Conservation (phyloP, 2,329 filamentous ascomycete genomes). For the Cadophora malorum region DNA sequence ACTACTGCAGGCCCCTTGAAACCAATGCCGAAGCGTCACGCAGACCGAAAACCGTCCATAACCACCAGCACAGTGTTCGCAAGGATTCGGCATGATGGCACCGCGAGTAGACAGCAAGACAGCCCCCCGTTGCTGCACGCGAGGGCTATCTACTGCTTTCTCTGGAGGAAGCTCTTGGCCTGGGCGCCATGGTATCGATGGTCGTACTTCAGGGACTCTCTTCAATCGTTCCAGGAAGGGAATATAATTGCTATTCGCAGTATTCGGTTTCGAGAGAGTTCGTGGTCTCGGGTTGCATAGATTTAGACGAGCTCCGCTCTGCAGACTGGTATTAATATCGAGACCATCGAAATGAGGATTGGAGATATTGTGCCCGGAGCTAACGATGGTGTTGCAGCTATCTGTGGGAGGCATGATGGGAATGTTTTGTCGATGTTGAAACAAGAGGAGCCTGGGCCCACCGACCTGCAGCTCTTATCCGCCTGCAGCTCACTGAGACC, state of each 20-base stretch:
- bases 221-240: constrained; percentile 34
- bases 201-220: constrained; percentile 34
- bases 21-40: constrained; percentile 38
- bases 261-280: constrained; percentile 12
- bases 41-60: constrained; percentile 39
- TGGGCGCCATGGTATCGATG: constrained; percentile 39
- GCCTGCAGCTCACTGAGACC: constrained; percentile 15
- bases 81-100: constrained; percentile 28
- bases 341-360: constrained; percentile 17
- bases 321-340: constrained; percentile 12
- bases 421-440: constrained; percentile 16
- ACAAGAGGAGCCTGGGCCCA: constrained; percentile 6
- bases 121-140: constrained; percentile 38
- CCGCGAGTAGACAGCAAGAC: constrained; percentile 38
- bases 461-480: constrained; percentile 7
- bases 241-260: constrained; percentile 15
- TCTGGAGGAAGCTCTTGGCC: constrained; percentile 39
- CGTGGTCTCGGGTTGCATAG: background rate
- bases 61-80: constrained; percentile 37
- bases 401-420: constrained; percentile 20
- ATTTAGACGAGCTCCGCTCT: background rate
- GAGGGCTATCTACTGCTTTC: constrained; percentile 35
- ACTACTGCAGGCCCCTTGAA: constrained; percentile 40
- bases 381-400: constrained; percentile 8
- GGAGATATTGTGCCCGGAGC: constrained; percentile 17